phyloP scores from a whole-genome alignment of 169 alveolate species.

The Cryptosporidium tyzzeri region DNA sequence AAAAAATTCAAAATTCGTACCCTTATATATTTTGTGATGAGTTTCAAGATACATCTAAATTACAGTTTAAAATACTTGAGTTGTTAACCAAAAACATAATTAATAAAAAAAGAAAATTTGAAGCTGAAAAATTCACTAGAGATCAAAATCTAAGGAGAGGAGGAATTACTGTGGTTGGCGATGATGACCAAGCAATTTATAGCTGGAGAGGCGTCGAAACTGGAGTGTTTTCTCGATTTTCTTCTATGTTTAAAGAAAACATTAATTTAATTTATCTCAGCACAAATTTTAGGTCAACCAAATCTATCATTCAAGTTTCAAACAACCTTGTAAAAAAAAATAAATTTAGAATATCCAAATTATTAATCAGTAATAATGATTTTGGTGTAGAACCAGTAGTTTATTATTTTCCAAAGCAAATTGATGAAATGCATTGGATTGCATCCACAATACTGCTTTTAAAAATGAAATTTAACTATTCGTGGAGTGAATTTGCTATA shows the following conservation, averaged over 20 bases:
- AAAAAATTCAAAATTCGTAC: slow-evolving; percentile 75
- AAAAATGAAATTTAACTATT: slow-evolving; percentile 70
- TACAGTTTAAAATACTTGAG: slow-evolving; percentile 80
- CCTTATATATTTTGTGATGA: slow-evolving; percentile 85
- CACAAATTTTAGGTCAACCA: slow-evolving; percentile 81
- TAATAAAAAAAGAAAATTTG: neutral
- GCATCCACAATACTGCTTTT: slow-evolving; percentile 75
- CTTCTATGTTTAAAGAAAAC: slow-evolving; percentile 45
- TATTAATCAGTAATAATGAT: slow-evolving; percentile 76
- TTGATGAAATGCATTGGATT: slow-evolving; percentile 80
- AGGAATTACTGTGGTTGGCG: slow-evolving; percentile 85
- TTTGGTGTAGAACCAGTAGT: slow-evolving; percentile 76
- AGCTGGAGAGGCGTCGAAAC: slow-evolving; percentile 84
- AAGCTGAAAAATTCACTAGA: neutral
- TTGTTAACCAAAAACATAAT: neutral
- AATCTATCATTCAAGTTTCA: slow-evolving; percentile 78
- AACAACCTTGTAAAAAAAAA: slow-evolving; percentile 76
- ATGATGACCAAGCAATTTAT: slow-evolving; percentile 87
- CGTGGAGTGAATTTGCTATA: slow-evolving; percentile 86
- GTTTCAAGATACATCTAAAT: slow-evolving; percentile 84
- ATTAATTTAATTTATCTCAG: slow-evolving; percentile 69
- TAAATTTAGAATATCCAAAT: slow-evolving; percentile 76
- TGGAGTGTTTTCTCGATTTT: slow-evolving; percentile 77
- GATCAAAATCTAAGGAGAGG: slow-evolving; percentile 22
- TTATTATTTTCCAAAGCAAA: slow-evolving; percentile 72